Conservation (phyloP, 148 eudicot genomes). For the Rhododendron vialii region DNA sequence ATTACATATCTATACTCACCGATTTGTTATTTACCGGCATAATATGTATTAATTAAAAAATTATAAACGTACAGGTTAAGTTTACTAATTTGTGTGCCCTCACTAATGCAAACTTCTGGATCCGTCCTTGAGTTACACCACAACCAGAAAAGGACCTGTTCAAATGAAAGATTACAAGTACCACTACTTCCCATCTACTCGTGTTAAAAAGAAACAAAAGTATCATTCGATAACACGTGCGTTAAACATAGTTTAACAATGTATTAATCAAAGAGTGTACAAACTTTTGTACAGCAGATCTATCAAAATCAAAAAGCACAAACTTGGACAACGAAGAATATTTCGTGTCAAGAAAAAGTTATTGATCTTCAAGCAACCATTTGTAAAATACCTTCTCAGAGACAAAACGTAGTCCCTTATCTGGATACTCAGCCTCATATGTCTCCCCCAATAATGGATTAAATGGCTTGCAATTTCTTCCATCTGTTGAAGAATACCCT, state of each 20-base stretch:
- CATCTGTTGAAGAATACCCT: slow-evolving; percentile 39
- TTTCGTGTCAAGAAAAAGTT: background rate
- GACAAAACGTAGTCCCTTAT: slow-evolving; percentile 30
- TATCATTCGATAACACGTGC: background rate
- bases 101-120: too few relatives aligned
- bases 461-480: slow-evolving; percentile 40
- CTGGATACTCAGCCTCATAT: slow-evolving; percentile 41
- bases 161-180: background rate
- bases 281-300: background rate
- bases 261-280: background rate
- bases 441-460: slow-evolving; percentile 45
- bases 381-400: slow-evolving; percentile 25
- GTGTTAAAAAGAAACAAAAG: background rate
- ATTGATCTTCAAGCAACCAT: background rate
- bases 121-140: background rate
- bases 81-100: too few relatives aligned
- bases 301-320: background rate
- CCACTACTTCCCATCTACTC: background rate
- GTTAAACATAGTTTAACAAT: background rate
- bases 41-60: too few relatives aligned
- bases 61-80: too few relatives aligned
- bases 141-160: background rate
- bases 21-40: too few relatives aligned
- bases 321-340: background rate
- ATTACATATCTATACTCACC: too few relatives aligned